These are phyloP conservation scores for Cladosporium sphaerospermum DNA, from an alignment of 2,329 filamentous ascomycete genomes.

Conservation along the genomic window DNA sequence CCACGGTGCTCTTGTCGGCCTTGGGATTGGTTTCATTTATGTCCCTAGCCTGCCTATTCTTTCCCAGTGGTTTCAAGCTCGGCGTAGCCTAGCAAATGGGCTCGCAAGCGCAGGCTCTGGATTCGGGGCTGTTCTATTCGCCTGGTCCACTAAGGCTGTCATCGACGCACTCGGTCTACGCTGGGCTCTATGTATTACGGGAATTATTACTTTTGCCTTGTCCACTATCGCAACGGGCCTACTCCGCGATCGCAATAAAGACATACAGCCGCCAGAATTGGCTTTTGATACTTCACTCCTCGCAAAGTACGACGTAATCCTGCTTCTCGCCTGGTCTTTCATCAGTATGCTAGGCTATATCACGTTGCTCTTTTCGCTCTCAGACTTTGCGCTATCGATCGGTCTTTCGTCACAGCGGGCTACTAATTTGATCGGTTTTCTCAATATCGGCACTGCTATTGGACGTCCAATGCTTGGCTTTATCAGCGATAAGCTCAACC, in stretches of 20 bases:
- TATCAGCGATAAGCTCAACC: conserved; percentile 39
- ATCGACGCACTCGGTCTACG: conserved; percentile 28
- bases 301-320: conserved; percentile 24
- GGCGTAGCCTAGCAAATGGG: conserved; percentile 36
- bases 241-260: conserved; percentile 30
- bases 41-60: conserved; percentile 34
- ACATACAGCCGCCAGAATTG: conserved; percentile 30
- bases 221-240: conserved; percentile 26
- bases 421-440: conserved; percentile 35
- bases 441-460: conserved; percentile 44
- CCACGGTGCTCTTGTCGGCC: conserved; percentile 37
- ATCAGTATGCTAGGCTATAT: conserved; percentile 45
- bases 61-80: conserved; percentile 38
- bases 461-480: conserved; percentile 43
- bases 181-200: conserved; percentile 40
- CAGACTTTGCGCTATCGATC: conserved; percentile 41
- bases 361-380: conserved; percentile 40
- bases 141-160: conserved; percentile 31
- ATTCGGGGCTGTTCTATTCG: conserved; percentile 34
- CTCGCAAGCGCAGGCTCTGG: conserved; percentile 36
- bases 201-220: conserved; percentile 26
- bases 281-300: conserved; percentile 33
- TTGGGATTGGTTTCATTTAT: conserved; percentile 36
- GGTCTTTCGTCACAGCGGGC: conserved; percentile 37
- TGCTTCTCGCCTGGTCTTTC: conserved; percentile 40